Evolutionary conservation across 139 green algal genomes (phyloP).

Genomic region (Micractinium sp.): DNA sequence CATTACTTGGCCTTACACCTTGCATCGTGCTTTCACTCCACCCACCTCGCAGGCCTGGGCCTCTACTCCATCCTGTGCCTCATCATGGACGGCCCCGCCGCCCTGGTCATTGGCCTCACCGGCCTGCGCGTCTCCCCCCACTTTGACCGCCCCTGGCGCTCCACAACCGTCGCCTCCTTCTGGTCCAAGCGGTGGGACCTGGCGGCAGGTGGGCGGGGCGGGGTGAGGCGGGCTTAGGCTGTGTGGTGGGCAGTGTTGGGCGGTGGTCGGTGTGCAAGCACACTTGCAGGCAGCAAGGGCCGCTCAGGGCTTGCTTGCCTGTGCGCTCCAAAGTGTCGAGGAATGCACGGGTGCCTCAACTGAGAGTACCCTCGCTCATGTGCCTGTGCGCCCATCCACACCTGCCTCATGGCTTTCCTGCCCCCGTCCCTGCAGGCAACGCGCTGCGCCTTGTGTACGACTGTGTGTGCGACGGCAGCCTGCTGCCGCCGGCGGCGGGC

Average conservation of each 20-base stretch:
- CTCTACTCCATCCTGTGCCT: slow-evolving; percentile 22
- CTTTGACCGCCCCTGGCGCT: slow-evolving; percentile 35
- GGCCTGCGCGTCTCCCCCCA: slow-evolving; percentile 32
- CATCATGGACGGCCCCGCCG: slow-evolving; percentile 39
- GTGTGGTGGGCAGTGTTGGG: background rate
- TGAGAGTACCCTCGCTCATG: background rate
- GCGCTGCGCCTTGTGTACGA: slow-evolving; percentile 36
- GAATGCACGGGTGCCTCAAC: background rate
- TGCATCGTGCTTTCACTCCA: too few species aligned
- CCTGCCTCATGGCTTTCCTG: too few species aligned
- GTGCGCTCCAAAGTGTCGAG: background rate
- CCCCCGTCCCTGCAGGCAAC: slow-evolving; percentile 36
- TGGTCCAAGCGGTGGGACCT: slow-evolving; percentile 35
- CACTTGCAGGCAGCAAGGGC: background rate
- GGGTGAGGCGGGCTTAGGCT: background rate
- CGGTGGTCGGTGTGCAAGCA: background rate
- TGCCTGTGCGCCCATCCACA: background rate
- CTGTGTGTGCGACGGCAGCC: slow-evolving; percentile 1
- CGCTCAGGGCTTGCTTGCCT: background rate
- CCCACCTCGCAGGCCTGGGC: background rate
- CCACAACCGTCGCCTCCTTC: slow-evolving; percentile 15
- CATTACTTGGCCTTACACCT: too few species aligned
- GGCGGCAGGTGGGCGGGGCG: background rate
- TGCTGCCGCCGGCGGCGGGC: slow-evolving; percentile 1
- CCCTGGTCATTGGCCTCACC: background rate